A percentile compares a stretch with the other conserved stretches of the same genome.
Evolutionary conservation across 345 rosid species (phyloP).

Genomic region (Euphorbia pulcherrima): DNA sequence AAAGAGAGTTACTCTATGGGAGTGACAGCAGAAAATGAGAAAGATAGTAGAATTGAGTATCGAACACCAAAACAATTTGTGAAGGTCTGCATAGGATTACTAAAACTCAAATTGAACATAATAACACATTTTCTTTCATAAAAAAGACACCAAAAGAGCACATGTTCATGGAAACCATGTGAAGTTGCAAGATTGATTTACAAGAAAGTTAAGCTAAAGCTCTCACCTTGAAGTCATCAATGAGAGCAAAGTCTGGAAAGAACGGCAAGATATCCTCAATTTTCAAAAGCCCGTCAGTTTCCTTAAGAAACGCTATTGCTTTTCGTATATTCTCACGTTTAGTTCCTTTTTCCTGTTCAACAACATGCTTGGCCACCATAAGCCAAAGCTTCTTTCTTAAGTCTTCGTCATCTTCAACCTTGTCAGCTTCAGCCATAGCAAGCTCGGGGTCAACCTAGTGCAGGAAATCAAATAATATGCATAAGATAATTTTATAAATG

Average conservation of each 20-base stretch:
- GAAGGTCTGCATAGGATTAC: no score
- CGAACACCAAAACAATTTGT: no score
- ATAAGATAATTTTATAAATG: not conserved
- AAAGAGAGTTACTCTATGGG: not conserved
- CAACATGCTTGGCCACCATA: slow-evolving; percentile 96
- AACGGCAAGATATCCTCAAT: slow-evolving; percentile 97
- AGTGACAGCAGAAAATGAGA: not conserved
- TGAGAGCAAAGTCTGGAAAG: slow-evolving; percentile 97
- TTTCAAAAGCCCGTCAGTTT: slow-evolving; percentile 95
- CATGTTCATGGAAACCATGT: no score
- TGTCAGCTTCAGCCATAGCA: slow-evolving; percentile 99
- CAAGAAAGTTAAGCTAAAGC: slow-evolving; percentile 3
- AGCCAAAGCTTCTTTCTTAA: slow-evolving; percentile 98
- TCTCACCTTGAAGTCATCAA: slow-evolving; percentile 96
- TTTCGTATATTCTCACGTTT: slow-evolving; percentile 95
- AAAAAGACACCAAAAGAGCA: no score
- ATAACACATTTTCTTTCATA: no score
- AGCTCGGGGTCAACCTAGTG: slow-evolving; percentile 93
- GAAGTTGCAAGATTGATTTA: not conserved
- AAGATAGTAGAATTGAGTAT: not conserved
- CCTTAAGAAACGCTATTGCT: slow-evolving; percentile 96
- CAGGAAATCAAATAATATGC: slow-evolving; percentile 14
- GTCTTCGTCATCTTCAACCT: slow-evolving; percentile 99
- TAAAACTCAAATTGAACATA: no score
- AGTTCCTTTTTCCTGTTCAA: slow-evolving; percentile 90